Evolutionary conservation across 2,329 filamentous ascomycete genomes (phyloP), one percentile per base, ranked within the genome.

Genomic region (Lasiodiplodia theobromae): DNA sequence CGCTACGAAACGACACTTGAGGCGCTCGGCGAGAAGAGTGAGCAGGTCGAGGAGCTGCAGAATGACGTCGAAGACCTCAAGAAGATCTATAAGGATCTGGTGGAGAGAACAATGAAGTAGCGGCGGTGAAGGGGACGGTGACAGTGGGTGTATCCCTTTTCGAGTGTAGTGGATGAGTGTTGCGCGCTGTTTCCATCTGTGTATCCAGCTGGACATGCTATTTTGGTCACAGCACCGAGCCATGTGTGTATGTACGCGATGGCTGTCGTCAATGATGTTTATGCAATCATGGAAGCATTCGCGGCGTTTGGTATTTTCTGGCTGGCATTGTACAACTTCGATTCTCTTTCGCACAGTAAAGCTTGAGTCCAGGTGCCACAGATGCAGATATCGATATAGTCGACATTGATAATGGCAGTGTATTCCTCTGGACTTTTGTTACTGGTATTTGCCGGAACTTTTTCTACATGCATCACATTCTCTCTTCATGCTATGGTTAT

Each of bases 21-120:
- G 82, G 91, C 98, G 89, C 82, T 99, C 68, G 96, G 96, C 1
- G 96, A 99, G 86, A 97, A 97, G 87, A 97, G 93, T 79, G 96
- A 99, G 84, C 84, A 91, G 76, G 94, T 97, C 2, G 94, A 97
- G 76, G 96, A 99, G 84, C 83, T 99, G 72, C 89, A 86, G 79
- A 91, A 92, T 14, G 96, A 98, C 84, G 92, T 99, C 66, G 85
- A 89, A 72, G 96, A 99, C 83, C 86, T 99, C 78, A 99, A 99
- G 84, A 91, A 90, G 76, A 97, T 99, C 86, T 98, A 98, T 83
- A 89, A 93, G 72, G 95, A 98, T 77, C 82, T 99, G 78, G 92
- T 97, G 60, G 92, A 97, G 82, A 89, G 90, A 76, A 95, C 93
- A 69, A 88, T 94, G 76, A 91, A 89, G 80, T 92, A 79, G 31